A percentile compares a stretch with the other conserved stretches of the same genome.
These are phyloP conservation scores for Raffaelea albimanens DNA, from an alignment of 2,329 filamentous ascomycete species.

Conservation along the genomic window DNA sequence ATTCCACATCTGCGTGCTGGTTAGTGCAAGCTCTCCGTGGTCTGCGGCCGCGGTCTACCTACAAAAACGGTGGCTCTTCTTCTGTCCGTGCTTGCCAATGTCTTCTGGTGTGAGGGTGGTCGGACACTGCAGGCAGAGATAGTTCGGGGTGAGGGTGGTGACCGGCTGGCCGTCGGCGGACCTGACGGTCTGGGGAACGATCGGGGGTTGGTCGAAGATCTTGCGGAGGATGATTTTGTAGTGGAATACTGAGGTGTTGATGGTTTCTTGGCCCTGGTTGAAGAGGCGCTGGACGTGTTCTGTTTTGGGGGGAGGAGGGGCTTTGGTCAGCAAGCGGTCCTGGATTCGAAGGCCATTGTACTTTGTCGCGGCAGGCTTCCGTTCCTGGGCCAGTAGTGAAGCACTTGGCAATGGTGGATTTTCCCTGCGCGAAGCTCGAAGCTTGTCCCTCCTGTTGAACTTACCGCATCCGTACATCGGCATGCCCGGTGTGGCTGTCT, in stretches of 20 bases:
- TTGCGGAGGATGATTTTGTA: conserved; percentile 64
- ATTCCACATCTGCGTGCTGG: conserved; percentile 60
- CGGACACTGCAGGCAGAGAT: conserved; percentile 65
- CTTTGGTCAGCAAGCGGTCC: too few relatives aligned
- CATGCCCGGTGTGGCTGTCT: conserved; percentile 46
- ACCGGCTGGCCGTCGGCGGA: conserved; percentile 44
- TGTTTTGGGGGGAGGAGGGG: conserved; percentile 26
- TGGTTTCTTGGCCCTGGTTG: conserved; percentile 49
- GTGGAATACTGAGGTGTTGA: conserved; percentile 59
- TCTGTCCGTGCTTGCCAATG: conserved; percentile 55
- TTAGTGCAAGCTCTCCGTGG: not conserved
- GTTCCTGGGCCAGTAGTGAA: too few relatives aligned
- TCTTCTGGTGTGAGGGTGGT: conserved; percentile 58
- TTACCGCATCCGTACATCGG: conserved; percentile 57
- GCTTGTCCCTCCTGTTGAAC: conserved; percentile 15
- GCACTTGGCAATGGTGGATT: too few relatives aligned
- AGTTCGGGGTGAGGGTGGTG: conserved; percentile 58
- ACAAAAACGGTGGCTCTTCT: conserved; percentile 69
- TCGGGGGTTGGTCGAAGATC: conserved; percentile 58
- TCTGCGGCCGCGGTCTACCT: conserved; percentile 17
- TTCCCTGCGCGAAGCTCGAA: not conserved
- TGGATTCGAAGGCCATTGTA: too few relatives aligned
- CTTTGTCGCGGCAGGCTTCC: too few relatives aligned
- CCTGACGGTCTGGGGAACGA: conserved; percentile 57
- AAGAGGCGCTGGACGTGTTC: conserved; percentile 66